Evolutionary conservation across 768 basidiomycete species (phyloP).

Genomic region (Sarcodon sp.): DNA sequence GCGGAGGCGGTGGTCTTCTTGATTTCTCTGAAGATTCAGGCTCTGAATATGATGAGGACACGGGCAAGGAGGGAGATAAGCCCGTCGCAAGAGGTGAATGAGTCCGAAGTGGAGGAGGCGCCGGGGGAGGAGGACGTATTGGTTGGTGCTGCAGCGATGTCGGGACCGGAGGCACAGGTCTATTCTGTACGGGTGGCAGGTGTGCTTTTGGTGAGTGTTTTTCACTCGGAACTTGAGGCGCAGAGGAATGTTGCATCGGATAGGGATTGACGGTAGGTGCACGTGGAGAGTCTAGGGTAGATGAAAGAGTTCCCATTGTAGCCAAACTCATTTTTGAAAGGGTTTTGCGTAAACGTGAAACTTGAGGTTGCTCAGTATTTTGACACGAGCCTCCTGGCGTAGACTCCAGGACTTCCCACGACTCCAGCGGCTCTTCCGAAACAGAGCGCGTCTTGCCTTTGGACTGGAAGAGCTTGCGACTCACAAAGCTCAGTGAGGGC

Average conservation of each 20-base stretch:
- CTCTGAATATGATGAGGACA: neutral
- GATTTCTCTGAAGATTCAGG: neutral
- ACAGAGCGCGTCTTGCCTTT: neutral
- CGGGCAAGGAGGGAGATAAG: neutral
- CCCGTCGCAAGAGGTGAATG: neutral
- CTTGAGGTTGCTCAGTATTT: slow-evolving; percentile 4
- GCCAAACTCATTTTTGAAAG: neutral
- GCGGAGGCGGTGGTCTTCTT: slow-evolving; percentile 5
- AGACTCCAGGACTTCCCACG: slow-evolving; percentile 33
- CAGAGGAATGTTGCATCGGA: neutral
- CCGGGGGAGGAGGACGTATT: neutral
- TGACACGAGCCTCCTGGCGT: neutral
- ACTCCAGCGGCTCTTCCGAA: slow-evolving; percentile 20
- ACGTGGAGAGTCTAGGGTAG: neutral
- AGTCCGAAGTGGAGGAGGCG: neutral
- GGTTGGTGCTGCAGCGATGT: neutral
- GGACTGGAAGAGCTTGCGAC: neutral
- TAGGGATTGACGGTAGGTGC: neutral
- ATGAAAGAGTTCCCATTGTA: neutral
- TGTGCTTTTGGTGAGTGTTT: neutral
- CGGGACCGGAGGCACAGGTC: neutral
- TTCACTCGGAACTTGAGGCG: neutral
- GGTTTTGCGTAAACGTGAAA: slow-evolving; percentile 17
- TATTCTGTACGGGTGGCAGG: neutral
- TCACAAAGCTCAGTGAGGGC: neutral